Conservation (phyloP, 2,329 filamentous ascomycete genomes). For the Diaporthe nobilis region DNA sequence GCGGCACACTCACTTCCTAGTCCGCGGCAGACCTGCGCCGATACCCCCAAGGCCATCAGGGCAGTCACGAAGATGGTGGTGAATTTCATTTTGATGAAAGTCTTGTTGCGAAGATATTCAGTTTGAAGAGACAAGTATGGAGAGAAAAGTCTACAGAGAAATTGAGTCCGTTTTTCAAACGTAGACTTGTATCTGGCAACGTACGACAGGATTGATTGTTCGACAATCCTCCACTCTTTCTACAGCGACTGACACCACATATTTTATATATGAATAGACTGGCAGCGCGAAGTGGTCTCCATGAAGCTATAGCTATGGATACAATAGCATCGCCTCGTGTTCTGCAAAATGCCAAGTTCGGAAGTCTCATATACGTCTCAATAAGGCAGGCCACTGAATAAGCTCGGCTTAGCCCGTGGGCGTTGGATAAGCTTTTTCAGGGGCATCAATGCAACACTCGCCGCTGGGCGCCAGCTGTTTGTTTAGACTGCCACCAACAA, state of each 20-base stretch:
- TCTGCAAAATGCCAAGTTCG: neutral
- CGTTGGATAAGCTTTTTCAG: neutral
- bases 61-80: neutral
- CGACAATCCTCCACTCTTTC: neutral
- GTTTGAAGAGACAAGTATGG: too few species aligned
- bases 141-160: neutral
- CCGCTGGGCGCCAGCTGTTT: neutral
- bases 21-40: neutral
- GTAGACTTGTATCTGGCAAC: neutral
- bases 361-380: neutral
- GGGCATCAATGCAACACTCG: slow-evolving; percentile 7
- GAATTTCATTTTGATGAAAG: neutral
- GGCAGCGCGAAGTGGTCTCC: neutral
- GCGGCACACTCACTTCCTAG: neutral
- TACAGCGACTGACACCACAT: neutral
- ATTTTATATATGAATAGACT: neutral
- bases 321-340: slow-evolving; percentile 4
- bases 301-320: neutral
- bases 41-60: neutral
- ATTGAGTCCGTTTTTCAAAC: neutral
- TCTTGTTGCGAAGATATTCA: neutral
- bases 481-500: too few species aligned
- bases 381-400: slow-evolving; percentile 17
- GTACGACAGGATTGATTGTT: neutral
- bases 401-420: neutral